Percentiles rank a stretch among this genome's conserved stretches.
These are phyloP conservation scores for Nicotiana obtusifolia DNA, from an alignment of 257 asterid species.

Conservation along the genomic window DNA sequence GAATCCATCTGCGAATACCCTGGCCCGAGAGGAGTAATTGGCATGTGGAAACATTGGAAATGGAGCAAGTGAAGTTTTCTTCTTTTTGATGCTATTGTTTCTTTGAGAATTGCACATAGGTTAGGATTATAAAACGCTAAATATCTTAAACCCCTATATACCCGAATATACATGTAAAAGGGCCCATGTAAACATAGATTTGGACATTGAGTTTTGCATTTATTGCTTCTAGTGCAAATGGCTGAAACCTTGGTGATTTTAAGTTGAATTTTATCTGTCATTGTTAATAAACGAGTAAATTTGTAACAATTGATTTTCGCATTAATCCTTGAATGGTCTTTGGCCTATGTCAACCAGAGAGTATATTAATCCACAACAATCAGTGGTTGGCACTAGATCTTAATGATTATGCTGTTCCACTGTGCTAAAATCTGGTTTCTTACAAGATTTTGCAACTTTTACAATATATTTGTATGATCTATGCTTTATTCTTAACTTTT, in stretches of 20 bases:
- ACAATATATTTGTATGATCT: background rate
- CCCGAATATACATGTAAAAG: too few species aligned
- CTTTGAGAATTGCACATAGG: too few species aligned
- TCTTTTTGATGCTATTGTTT: too few species aligned
- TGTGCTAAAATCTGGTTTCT: background rate
- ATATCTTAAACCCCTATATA: too few species aligned
- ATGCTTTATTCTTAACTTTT: background rate
- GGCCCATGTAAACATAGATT: too few species aligned
- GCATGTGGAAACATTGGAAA: too few species aligned
- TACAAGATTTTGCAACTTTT: background rate
- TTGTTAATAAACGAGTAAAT: background rate
- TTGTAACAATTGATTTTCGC: background rate
- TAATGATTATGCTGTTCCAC: background rate
- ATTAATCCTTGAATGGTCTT: background rate
- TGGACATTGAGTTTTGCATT: too few species aligned
- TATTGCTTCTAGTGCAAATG: too few species aligned
- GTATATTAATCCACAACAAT: background rate
- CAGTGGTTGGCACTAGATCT: background rate
- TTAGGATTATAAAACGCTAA: too few species aligned
- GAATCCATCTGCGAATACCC: too few species aligned
- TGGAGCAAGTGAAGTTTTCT: too few species aligned
- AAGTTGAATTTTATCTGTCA: background rate
- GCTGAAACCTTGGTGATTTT: background rate
- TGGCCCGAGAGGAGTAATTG: too few species aligned
- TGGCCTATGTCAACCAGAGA: background rate